Conservation (phyloP, 352 stramenopile species). For the Hyaloperonospora brassicae region DNA sequence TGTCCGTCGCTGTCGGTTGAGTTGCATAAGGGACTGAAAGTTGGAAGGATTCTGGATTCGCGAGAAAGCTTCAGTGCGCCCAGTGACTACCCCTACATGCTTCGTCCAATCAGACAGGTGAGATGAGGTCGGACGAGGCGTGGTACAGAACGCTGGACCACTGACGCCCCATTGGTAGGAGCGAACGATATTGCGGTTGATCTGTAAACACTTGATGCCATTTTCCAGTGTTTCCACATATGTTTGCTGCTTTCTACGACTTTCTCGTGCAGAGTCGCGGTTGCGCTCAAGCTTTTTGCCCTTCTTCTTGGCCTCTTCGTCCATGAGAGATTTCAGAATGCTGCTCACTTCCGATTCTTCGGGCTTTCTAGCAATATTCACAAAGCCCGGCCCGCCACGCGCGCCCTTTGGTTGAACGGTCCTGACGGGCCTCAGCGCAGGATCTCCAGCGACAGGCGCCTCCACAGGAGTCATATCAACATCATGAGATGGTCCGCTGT, state of each 20-base stretch:
- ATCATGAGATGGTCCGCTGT: conserved; percentile 22
- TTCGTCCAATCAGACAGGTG: conserved; percentile 56
- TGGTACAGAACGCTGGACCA: conserved; percentile 31
- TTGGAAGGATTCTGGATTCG: conserved; percentile 61
- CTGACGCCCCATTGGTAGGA: conserved; percentile 71
- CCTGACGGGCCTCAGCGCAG: conserved; percentile 26
- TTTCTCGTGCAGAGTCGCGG: conserved; percentile 78
- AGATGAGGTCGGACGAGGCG: conserved; percentile 41
- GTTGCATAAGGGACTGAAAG: conserved; percentile 60
- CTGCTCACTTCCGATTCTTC: conserved; percentile 75
- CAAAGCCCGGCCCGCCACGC: conserved; percentile 38
- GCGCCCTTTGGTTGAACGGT: conserved; percentile 42
- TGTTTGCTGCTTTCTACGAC: conserved; percentile 80
- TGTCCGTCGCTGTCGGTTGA: conserved; percentile 61
- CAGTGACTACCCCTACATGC: conserved; percentile 60
- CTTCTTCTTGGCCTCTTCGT: conserved; percentile 85
- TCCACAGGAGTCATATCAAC: conserved; percentile 25
- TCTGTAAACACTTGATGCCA: conserved; percentile 80
- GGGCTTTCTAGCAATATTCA: conserved; percentile 74
- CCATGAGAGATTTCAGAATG: conserved; percentile 83
- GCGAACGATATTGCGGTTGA: conserved; percentile 66
- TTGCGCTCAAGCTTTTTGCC: conserved; percentile 86
- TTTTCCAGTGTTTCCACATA: conserved; percentile 84
- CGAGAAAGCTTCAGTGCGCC: conserved; percentile 49
- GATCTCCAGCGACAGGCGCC: conserved; percentile 4